phyloP scores from a whole-genome alignment of 306 rosid genomes.

The Ormosia emarginata region DNA sequence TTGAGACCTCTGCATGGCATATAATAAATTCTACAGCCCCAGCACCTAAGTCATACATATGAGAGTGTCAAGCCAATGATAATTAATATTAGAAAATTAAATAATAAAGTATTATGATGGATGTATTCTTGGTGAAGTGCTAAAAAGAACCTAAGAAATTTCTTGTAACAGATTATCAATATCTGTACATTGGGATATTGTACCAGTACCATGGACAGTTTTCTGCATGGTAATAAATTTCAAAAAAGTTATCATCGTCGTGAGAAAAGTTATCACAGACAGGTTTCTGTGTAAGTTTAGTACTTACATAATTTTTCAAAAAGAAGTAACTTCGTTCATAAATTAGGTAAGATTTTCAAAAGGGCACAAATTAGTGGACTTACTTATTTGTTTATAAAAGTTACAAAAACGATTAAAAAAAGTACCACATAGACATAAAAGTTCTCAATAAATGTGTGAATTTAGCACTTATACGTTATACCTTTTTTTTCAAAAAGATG shows the following conservation, averaged over 20 bases:
- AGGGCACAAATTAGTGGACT: background rate
- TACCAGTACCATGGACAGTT: background rate
- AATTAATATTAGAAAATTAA: background rate
- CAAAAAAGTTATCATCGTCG: background rate
- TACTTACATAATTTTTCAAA: background rate
- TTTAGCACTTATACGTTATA: background rate
- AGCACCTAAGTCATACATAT: slow-evolving; percentile 59
- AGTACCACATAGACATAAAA: background rate
- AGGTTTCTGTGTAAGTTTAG: background rate
- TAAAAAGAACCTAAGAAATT: background rate
- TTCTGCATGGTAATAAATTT: background rate
- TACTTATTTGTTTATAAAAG: background rate
- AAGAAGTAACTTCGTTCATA: background rate
- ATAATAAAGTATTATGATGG: background rate
- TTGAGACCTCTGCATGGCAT: slow-evolving; percentile 76
- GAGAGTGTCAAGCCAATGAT: slow-evolving; percentile 26
- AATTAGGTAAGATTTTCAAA: background rate
- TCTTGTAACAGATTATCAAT: background rate
- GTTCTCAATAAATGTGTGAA: background rate
- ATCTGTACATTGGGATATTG: background rate
- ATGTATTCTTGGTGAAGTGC: background rate
- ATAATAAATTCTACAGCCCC: slow-evolving; percentile 86
- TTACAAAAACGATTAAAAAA: background rate
- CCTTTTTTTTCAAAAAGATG: background rate
- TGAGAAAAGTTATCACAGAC: background rate